Evolutionary conservation across 176 grass and related monocot genomes (phyloP).

Genomic region (Leersia perrieri): DNA sequence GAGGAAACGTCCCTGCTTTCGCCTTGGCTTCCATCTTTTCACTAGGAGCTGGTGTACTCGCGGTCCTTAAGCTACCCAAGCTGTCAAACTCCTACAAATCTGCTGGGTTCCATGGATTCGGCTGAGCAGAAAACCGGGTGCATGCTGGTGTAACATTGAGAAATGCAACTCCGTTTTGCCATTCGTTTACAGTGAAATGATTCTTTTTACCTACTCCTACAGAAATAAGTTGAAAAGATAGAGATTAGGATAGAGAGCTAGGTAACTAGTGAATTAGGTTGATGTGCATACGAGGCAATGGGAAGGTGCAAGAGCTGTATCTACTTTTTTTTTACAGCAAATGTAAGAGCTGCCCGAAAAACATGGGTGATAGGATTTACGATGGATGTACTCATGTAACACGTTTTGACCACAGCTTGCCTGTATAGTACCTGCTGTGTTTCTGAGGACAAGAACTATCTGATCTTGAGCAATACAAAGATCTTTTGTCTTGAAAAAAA

Average conservation of each 20-base stretch:
- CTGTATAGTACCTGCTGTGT: background rate
- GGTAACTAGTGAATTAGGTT: conserved; percentile 30
- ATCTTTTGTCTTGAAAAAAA: background rate
- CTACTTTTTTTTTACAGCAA: conserved; percentile 20
- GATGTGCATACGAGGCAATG: conserved; percentile 38
- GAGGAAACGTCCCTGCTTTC: conserved; percentile 88
- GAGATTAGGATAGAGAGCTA: conserved; percentile 30
- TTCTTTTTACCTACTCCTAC: conserved; percentile 30
- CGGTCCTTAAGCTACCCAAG: conserved; percentile 69
- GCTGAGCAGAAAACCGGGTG: conserved; percentile 34
- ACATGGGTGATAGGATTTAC: background rate
- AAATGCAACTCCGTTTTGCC: conserved; percentile 8
- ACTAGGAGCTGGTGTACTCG: conserved; percentile 68
- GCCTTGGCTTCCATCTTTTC: conserved; percentile 81
- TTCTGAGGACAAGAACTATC: background rate
- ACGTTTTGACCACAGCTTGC: background rate
- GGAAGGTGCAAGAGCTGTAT: conserved; percentile 37
- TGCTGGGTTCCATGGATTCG: conserved; percentile 81
- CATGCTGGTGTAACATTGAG: background rate
- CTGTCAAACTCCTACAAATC: conserved; percentile 73
- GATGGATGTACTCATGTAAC: background rate
- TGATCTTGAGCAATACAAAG: background rate
- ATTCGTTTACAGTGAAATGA: conserved; percentile 50
- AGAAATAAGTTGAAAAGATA: conserved; percentile 34
- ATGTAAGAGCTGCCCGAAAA: conserved; percentile 21